phyloP scores from a whole-genome alignment of 306 rosid species.

The Rosa chinensis region DNA sequence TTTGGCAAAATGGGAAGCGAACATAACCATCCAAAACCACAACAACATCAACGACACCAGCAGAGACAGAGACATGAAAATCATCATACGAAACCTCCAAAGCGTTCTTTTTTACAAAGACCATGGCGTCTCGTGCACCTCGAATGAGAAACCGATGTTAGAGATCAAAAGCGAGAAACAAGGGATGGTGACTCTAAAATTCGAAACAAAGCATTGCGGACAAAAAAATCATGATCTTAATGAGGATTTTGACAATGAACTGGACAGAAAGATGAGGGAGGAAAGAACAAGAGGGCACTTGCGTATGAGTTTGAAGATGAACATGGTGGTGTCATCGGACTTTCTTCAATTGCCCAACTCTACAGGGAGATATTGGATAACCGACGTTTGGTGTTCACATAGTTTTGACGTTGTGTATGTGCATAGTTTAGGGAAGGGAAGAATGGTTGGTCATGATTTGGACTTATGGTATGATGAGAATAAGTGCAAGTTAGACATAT shows the following conservation, averaged over 20 bases:
- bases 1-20: conserved; percentile 3
- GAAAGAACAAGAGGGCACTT: background rate
- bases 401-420: background rate
- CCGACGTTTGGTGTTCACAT: background rate
- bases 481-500: background rate
- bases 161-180: background rate
- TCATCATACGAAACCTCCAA: background rate
- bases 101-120: background rate
- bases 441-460: background rate
- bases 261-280: background rate
- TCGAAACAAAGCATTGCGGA: background rate
- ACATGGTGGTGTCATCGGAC: background rate
- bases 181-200: background rate
- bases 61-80: background rate
- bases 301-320: background rate
- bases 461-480: background rate
- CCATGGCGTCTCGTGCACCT: background rate
- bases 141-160: background rate
- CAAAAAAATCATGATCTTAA: background rate
- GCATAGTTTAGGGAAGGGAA: background rate
- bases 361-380: background rate
- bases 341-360: background rate
- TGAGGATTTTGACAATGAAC: background rate
- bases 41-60: background rate
- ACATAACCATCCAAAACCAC: background rate